Percentiles rank a stretch among this genome's conserved stretches.
These are phyloP conservation scores for Dichotomocladium elegans DNA, from an alignment of 371 early-diverging fungal species.

Conservation along the genomic window DNA sequence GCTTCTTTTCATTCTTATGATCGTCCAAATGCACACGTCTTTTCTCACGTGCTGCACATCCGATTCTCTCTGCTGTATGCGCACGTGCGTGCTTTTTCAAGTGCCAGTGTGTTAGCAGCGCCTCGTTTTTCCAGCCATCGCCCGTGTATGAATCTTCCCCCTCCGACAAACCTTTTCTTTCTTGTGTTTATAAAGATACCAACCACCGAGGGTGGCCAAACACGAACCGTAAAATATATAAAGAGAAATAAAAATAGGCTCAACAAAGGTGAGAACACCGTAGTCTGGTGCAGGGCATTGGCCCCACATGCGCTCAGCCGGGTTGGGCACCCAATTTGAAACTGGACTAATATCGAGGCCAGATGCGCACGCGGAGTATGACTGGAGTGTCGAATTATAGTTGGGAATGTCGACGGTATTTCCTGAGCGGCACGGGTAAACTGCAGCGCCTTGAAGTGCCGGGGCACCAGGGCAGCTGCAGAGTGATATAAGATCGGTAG, in stretches of 20 bases:
- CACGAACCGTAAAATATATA: conserved; percentile 60
- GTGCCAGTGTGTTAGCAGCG: too few relatives aligned
- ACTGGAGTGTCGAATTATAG: conserved; percentile 37
- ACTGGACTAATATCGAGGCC: conserved; percentile 19
- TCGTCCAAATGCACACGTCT: too few relatives aligned
- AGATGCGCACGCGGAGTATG: conserved; percentile 31
- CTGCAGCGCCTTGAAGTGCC: conserved; percentile 6
- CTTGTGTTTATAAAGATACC: conserved; percentile 56
- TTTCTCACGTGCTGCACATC: too few relatives aligned
- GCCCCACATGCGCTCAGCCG: conserved; percentile 41
- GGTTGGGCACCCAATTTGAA: conserved; percentile 34
- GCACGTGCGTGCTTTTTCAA: too few relatives aligned
- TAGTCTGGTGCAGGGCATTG: conserved; percentile 46
- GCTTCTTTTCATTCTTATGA: too few relatives aligned
- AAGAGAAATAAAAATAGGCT: conserved; percentile 45
- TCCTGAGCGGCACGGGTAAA: conserved; percentile 24
- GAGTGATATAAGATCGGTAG: conserved; percentile 22
- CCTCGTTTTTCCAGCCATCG: too few relatives aligned
- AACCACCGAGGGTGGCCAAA: conserved; percentile 43
- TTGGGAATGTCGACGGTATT: conserved; percentile 30
- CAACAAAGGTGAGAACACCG: conserved; percentile 38
- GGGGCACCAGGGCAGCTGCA: conserved; percentile 45
- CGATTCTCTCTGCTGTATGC: too few relatives aligned
- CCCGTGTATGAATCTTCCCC: too few relatives aligned
- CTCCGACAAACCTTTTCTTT: conserved; percentile 31